Conservation (phyloP, 2,329 filamentous ascomycete species). For the Dendryphion nanum region DNA sequence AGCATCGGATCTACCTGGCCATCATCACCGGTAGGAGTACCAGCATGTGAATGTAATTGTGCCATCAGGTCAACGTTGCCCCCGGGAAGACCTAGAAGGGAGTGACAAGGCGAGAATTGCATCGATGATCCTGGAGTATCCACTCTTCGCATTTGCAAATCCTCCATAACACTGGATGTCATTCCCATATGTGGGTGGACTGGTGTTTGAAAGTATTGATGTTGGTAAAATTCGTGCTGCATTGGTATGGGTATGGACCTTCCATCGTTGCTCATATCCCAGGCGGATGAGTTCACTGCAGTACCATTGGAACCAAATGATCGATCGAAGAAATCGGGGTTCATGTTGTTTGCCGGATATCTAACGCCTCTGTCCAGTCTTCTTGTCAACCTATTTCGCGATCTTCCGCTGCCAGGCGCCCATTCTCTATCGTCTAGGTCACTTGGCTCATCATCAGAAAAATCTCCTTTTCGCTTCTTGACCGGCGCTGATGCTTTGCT, state of each 20-base stretch:
- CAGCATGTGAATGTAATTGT: slow-evolving; percentile 25
- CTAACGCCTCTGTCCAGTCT: slow-evolving; percentile 24
- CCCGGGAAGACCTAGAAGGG: slow-evolving; percentile 39
- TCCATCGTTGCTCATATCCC: slow-evolving; percentile 53
- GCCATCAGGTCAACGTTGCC: slow-evolving; percentile 40
- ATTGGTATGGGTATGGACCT: slow-evolving; percentile 48
- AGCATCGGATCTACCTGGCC: slow-evolving; percentile 44
- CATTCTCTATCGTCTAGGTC: slow-evolving; percentile 44
- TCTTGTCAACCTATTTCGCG: slow-evolving; percentile 19
- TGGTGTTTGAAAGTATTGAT: slow-evolving; percentile 53
- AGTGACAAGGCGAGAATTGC: slow-evolving; percentile 31
- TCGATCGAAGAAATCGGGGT: slow-evolving; percentile 24
- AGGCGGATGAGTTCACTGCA: slow-evolving; percentile 48
- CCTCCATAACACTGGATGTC: slow-evolving; percentile 26
- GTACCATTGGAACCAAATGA: slow-evolving; percentile 25
- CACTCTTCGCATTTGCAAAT: slow-evolving; percentile 45
- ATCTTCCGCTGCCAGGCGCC: slow-evolving; percentile 28
- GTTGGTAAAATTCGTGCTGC: slow-evolving; percentile 42
- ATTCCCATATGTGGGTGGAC: slow-evolving; percentile 42
- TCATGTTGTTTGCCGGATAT: slow-evolving; percentile 23
- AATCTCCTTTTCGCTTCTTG: slow-evolving; percentile 50
- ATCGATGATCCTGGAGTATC: slow-evolving; percentile 24
- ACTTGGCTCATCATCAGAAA: slow-evolving; percentile 39
- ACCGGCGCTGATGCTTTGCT: slow-evolving; percentile 59
- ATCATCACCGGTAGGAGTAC: slow-evolving; percentile 35